Percentiles rank a stretch among this genome's conserved stretches.
These are phyloP conservation scores for Fusarium illudens DNA, from an alignment of 2,329 filamentous ascomycete genomes.

Conservation along the genomic window DNA sequence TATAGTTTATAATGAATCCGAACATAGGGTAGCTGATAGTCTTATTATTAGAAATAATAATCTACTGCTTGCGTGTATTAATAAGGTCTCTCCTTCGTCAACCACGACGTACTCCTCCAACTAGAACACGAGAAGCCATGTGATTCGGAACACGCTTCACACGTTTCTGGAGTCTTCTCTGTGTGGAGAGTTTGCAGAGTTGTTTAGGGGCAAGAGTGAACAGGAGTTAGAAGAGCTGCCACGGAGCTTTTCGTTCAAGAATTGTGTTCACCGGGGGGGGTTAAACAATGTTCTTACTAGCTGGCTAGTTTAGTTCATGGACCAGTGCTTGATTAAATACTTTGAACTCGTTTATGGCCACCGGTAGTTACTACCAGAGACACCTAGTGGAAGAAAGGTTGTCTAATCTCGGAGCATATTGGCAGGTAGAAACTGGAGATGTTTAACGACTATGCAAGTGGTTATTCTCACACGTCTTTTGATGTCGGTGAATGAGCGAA, in stretches of 20 bases:
- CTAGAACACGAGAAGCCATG: background rate
- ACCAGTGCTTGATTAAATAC: no score
- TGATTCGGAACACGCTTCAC: background rate
- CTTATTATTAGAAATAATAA: no score
- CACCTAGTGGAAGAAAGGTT: no score
- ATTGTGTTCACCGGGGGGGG: background rate
- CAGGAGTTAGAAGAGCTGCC: background rate
- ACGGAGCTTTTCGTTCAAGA: background rate
- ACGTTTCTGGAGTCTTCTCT: background rate
- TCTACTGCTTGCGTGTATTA: background rate
- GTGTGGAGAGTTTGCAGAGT: background rate
- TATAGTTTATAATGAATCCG: no score
- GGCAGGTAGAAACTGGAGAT: no score
- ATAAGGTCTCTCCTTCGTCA: background rate
- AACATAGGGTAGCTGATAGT: no score
- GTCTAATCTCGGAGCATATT: no score
- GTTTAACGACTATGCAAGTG: no score
- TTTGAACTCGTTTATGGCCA: no score
- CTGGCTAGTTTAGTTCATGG: background rate
- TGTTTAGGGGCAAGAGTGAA: background rate
- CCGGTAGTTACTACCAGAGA: no score
- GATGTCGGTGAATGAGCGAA: no score
- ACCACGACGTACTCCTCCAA: background rate
- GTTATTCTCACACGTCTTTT: no score
- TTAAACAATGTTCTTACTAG: background rate